phyloP scores from a whole-genome alignment of 192 early-diverging fungal genomes.

The Coemansia javaensis region DNA sequence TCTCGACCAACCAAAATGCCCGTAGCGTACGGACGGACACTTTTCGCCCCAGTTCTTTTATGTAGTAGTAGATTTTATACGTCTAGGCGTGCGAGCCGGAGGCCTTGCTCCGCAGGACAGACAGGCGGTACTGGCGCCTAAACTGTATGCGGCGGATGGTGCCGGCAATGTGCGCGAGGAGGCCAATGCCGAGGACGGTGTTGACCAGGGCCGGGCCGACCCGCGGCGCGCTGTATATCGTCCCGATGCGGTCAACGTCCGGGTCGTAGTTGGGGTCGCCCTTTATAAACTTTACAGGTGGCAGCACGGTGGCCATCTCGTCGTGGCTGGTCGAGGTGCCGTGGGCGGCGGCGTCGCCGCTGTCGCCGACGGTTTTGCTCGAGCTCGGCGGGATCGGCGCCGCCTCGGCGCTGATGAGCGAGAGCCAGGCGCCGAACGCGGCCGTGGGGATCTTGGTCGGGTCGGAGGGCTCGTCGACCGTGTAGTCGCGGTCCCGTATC shows the following conservation, averaged over 20 bases:
- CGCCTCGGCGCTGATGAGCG: constrained; percentile 11
- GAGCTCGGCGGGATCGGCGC: not conserved
- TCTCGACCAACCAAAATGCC: too few relatives aligned
- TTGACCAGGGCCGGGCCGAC: constrained; percentile 39
- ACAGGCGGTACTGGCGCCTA: constrained; percentile 30
- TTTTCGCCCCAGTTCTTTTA: too few relatives aligned
- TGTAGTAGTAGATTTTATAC: too few relatives aligned
- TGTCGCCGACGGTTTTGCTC: too few relatives aligned
- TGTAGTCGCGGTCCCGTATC: constrained; percentile 18
- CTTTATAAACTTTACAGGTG: constrained; percentile 37
- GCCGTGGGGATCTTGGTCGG: constrained; percentile 33
- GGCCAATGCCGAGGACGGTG: constrained; percentile 28
- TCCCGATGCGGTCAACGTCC: constrained; percentile 23
- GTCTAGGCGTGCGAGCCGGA: constrained; percentile 12
- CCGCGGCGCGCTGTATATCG: constrained; percentile 20
- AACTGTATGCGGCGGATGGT: constrained; percentile 31
- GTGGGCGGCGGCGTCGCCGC: not conserved
- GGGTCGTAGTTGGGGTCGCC: constrained; percentile 45
- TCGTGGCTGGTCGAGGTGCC: not conserved
- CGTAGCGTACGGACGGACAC: too few relatives aligned
- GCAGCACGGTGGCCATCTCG: constrained; percentile 16
- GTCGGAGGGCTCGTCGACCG: constrained; percentile 22
- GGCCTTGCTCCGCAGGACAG: constrained; percentile 18
- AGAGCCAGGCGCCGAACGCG: constrained; percentile 26
- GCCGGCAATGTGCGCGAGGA: constrained; percentile 26